Evolutionary conservation across 2,329 filamentous ascomycete species (phyloP).

Genomic region (Thyridium curvatum): DNA sequence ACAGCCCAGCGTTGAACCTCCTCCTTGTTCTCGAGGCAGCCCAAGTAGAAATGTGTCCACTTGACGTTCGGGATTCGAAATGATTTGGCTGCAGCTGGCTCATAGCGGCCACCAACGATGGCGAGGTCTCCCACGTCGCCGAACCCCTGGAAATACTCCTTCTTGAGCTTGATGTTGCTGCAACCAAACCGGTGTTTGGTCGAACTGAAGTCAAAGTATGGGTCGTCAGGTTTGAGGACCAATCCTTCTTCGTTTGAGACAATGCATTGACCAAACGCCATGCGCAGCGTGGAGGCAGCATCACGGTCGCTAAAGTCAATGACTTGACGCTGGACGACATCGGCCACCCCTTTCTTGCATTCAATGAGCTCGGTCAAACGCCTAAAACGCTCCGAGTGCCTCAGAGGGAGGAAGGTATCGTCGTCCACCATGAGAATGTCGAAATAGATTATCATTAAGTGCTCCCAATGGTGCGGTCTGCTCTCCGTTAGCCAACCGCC

Average conservation of each 20-base stretch:
- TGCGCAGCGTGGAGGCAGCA: slow-evolving; percentile 49
- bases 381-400: slow-evolving; percentile 54
- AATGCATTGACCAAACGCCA: slow-evolving; percentile 63
- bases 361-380: slow-evolving; percentile 50
- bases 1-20: slow-evolving; percentile 43
- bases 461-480: slow-evolving; percentile 44
- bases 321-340: slow-evolving; percentile 58
- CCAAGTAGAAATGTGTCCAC: slow-evolving; percentile 79
- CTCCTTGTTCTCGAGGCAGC: slow-evolving; percentile 65
- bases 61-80: slow-evolving; percentile 47
- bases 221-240: slow-evolving; percentile 72
- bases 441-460: slow-evolving; percentile 57
- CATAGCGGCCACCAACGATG: slow-evolving; percentile 68
- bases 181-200: slow-evolving; percentile 29
- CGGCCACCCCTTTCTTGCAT: slow-evolving; percentile 53
- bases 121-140: slow-evolving; percentile 82
- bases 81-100: slow-evolving; percentile 53
- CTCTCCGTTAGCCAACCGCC: slow-evolving; percentile 13
- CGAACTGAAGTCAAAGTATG: slow-evolving; percentile 60
- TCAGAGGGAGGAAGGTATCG: slow-evolving; percentile 40
- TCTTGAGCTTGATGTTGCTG: slow-evolving; percentile 77
- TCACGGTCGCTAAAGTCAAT: slow-evolving; percentile 56
- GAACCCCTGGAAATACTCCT: slow-evolving; percentile 72
- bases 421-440: slow-evolving; percentile 50
- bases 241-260: slow-evolving; percentile 66